Conservation (phyloP, 2,329 filamentous ascomycete species). For the Graphium sp. region DNA sequence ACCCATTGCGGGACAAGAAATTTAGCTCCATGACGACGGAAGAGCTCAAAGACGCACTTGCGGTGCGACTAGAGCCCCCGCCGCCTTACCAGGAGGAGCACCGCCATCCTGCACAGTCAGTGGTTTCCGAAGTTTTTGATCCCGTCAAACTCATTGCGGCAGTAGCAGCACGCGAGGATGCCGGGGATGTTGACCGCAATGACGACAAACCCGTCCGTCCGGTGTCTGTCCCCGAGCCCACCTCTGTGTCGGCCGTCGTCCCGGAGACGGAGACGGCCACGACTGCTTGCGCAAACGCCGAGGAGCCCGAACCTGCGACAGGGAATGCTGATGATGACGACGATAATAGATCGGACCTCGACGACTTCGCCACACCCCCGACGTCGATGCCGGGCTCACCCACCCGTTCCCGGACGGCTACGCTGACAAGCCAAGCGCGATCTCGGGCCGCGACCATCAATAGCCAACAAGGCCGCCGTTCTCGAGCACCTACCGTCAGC, state of each 20-base stretch:
- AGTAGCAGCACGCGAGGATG: too few species aligned
- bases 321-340: constrained; percentile 16
- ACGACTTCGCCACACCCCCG: constrained; percentile 40
- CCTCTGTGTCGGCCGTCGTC: constrained; percentile 3
- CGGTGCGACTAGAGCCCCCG: constrained; percentile 45
- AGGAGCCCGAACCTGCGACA: neutral
- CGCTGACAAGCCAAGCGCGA: constrained; percentile 22
- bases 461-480: constrained; percentile 27
- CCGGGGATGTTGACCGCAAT: too few species aligned
- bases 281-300: neutral
- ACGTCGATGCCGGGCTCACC: constrained; percentile 34
- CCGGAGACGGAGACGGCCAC: constrained; percentile 1
- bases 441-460: constrained; percentile 26
- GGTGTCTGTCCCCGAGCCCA: constrained; percentile 5
- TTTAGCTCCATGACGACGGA: constrained; percentile 66
- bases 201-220: constrained; percentile 1
- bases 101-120: constrained; percentile 5
- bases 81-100: constrained; percentile 19
- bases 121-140: constrained; percentile 4
- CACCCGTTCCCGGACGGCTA: constrained; percentile 27
- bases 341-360: constrained; percentile 30
- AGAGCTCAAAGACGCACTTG: constrained; percentile 61
- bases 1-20: constrained; percentile 78
- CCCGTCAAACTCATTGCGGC: too few species aligned
- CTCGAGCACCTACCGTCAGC: constrained; percentile 25